phyloP scores from a whole-genome alignment of 2,329 filamentous ascomycete genomes.

The Macrophomina phaseolina region DNA sequence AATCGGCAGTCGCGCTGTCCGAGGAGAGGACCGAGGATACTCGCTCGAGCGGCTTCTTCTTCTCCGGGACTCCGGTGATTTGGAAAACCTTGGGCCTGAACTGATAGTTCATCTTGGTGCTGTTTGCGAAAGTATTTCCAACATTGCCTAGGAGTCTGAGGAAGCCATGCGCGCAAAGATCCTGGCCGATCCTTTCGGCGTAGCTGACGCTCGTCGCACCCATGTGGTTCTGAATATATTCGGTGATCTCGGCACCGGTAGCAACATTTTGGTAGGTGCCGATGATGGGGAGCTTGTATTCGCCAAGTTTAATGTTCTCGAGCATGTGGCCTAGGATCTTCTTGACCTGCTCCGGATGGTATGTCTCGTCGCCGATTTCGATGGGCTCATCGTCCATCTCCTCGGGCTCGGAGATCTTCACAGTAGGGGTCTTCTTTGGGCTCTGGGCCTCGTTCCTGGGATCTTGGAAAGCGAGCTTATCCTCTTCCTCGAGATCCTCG shows the following conservation, averaged over 20 bases:
- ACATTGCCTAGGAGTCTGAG: constrained; percentile 91
- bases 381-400: constrained; percentile 77
- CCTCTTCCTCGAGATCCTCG: constrained; percentile 97
- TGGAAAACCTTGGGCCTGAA: constrained; percentile 94
- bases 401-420: constrained; percentile 78
- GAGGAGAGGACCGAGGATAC: constrained; percentile 72
- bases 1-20: constrained; percentile 67
- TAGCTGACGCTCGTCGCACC: constrained; percentile 83
- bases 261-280: constrained; percentile 95
- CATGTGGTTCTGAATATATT: constrained; percentile 91
- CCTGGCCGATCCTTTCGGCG: constrained; percentile 92
- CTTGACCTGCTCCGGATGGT: constrained; percentile 85
- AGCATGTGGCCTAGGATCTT: constrained; percentile 87
- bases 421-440: constrained; percentile 72
- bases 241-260: constrained; percentile 88
- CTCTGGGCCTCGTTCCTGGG: constrained; percentile 63
- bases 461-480: constrained; percentile 95
- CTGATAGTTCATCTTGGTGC: constrained; percentile 96
- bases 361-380: constrained; percentile 90
- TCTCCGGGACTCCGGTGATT: constrained; percentile 84
- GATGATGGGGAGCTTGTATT: constrained; percentile 93
- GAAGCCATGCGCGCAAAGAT: constrained; percentile 84
- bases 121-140: constrained; percentile 94
- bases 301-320: constrained; percentile 81
- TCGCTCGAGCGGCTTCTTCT: constrained; percentile 74